Evolutionary conservation across 2,329 filamentous ascomycete species (phyloP).

Genomic region (Penicillium sp.): DNA sequence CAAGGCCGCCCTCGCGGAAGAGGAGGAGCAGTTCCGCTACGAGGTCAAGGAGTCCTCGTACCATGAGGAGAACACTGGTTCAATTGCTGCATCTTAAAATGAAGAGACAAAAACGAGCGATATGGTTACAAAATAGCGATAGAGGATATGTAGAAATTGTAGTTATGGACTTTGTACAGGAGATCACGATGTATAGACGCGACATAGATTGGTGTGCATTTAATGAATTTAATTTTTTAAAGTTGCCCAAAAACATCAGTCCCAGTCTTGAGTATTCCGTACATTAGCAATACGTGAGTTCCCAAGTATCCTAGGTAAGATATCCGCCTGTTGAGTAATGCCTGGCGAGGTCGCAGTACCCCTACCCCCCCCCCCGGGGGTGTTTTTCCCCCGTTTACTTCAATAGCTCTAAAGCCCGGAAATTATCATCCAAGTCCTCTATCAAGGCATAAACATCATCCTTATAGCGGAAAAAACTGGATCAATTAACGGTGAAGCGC

Average conservation of each 20-base stretch:
- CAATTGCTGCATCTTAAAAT: neutral
- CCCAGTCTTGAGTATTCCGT: neutral
- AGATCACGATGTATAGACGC: neutral
- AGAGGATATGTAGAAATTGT: neutral
- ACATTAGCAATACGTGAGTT: neutral
- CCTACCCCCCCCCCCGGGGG: neutral
- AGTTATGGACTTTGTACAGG: neutral
- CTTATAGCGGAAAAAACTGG: neutral
- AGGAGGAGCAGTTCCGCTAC: constrained; percentile 35
- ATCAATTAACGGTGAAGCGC: neutral
- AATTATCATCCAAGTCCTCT: neutral
- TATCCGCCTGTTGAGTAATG: too few species aligned
- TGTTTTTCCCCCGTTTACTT: neutral
- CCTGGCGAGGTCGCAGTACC: too few species aligned
- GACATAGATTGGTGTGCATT: neutral
- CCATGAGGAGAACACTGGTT: constrained; percentile 15
- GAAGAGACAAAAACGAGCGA: neutral
- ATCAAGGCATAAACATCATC: too few species aligned
- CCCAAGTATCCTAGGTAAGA: too few species aligned
- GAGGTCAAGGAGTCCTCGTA: constrained; percentile 24
- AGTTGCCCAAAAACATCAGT: neutral
- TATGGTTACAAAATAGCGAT: neutral
- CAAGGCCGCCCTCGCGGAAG: constrained; percentile 31
- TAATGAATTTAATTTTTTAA: neutral
- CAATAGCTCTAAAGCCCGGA: neutral